Evolutionary conservation across 2,329 filamentous ascomycete species (phyloP), one percentile per base, ranked within the genome.

Genomic region (Aureobasidium namibiae): DNA sequence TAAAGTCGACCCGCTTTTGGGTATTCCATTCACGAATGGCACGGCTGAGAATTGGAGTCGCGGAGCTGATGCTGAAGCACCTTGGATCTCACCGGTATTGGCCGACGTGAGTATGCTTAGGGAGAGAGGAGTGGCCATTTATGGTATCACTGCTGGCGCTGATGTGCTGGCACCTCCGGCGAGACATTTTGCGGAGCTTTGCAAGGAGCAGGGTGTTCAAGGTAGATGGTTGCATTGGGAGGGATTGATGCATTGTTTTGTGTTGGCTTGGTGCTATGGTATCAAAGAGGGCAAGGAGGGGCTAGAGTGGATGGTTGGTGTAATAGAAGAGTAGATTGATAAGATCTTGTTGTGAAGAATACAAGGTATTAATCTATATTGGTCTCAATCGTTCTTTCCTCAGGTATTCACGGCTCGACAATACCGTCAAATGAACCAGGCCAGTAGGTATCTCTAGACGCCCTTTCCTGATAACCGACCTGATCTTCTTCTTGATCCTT

Each of bases 151-250:
- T 0, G 80, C 77, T 0, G 76, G 77, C 0, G 74, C 76, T 59
- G 82, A 85, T 61, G 75, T 84, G 0, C 67, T 85, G 2, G 72
- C 73, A 0, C 80, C 81, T 0, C 82, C 84, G 63, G 79, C 75
- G 1, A 62, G 80, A 1, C 62, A 73, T 0, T 80, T 83, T 50
- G 66, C 78, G 5, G 73, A 80, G 2, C 75, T 72, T 57, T 78
- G 76, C 7, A 70, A 71, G 29, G 66, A 76, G 44, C 65, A 69
- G 18, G 74, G 75, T 0, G 73, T 84, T 0, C 50, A 68, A 1
- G 82, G 82, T 0, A 72, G 80, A 59, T 84, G 82, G 82, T 63
- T 85, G 41, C 72, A 81, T 10, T 85, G 82, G 82, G 76, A 81
- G 18, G 77, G 77, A 18, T 79, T 83, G 69, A 84, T 85, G 79